A percentile compares a stretch with the other conserved stretches of the same genome.
These are phyloP conservation scores for Solanum paucissectum DNA, from an alignment of 257 asterid genomes.

Conservation along the genomic window DNA sequence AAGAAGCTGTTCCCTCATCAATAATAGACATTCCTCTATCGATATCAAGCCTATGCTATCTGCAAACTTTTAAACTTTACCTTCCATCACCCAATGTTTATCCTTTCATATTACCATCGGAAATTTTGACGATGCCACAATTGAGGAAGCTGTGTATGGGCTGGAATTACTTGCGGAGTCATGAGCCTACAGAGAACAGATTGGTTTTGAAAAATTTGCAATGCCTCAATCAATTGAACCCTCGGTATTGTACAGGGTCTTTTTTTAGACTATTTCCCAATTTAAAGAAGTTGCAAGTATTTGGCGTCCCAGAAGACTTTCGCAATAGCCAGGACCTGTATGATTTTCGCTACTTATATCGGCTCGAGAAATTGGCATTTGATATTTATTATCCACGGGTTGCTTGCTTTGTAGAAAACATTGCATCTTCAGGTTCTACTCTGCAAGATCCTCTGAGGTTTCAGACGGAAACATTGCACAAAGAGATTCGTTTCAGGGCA, in stretches of 20 bases:
- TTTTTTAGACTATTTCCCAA: neutral
- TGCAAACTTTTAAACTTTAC: too few relatives aligned
- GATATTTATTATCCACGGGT: accelerated
- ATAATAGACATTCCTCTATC: too few relatives aligned
- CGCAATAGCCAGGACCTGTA: neutral
- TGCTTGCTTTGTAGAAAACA: too few relatives aligned
- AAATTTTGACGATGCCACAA: constrained; percentile 8
- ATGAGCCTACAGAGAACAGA: neutral
- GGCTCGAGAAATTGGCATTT: constrained; percentile 7
- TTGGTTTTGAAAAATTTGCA: neutral
- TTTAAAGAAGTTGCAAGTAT: constrained; percentile 8
- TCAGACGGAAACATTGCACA: neutral
- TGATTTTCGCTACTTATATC: constrained; percentile 4
- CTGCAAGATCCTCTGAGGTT: too few relatives aligned
- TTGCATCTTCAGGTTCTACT: too few relatives aligned
- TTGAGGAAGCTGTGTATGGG: constrained; percentile 3
- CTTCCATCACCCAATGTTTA: accelerated
- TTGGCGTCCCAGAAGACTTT: neutral
- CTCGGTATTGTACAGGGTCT: neutral
- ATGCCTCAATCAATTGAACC: neutral
- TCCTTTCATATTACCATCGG: constrained; percentile 1
- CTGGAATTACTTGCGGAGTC: neutral
- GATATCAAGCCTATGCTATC: too few relatives aligned
- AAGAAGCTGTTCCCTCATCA: too few relatives aligned
- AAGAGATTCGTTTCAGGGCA: too few relatives aligned